A percentile compares a stretch with the other conserved stretches of the same genome.
Evolutionary conservation across 2,329 filamentous ascomycete genomes (phyloP).

Genomic region (Fusarium ambrosium): DNA sequence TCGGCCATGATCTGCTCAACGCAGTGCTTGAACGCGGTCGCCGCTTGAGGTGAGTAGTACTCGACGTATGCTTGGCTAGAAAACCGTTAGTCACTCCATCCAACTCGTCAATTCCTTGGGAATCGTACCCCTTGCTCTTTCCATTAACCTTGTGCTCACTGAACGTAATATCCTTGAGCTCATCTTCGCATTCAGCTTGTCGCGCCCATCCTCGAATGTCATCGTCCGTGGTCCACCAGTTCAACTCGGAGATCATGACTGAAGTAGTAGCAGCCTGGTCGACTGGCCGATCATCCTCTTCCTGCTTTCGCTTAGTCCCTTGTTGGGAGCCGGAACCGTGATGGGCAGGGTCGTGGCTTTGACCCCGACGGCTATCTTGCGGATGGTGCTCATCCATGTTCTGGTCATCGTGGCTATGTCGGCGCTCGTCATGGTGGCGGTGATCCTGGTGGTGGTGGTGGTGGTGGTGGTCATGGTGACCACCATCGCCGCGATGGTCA

Average conservation of each 20-base stretch:
- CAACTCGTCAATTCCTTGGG: not conserved
- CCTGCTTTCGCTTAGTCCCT: constrained; percentile 72
- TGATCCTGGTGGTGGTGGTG: constrained; percentile 41
- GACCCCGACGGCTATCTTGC: constrained; percentile 53
- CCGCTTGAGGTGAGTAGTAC: constrained; percentile 84
- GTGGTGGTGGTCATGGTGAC: constrained; percentile 42
- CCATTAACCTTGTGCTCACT: constrained; percentile 99
- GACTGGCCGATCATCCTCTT: constrained; percentile 69
- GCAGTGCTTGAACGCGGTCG: constrained; percentile 85
- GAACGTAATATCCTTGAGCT: constrained; percentile 93
- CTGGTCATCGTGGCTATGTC: constrained; percentile 53
- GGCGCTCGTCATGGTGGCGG: constrained; percentile 46
- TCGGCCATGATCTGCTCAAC: constrained; percentile 75
- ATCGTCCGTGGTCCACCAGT: constrained; percentile 98
- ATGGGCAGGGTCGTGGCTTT: constrained; percentile 57
- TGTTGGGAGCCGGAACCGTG: constrained; percentile 56
- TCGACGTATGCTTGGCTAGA: constrained; percentile 83
- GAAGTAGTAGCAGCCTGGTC: constrained; percentile 75
- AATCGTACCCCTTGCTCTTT: constrained; percentile 90
- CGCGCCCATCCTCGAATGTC: constrained; percentile 90
- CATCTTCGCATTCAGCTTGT: constrained; percentile 83
- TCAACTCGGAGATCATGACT: constrained; percentile 87
- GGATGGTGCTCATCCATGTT: constrained; percentile 58
- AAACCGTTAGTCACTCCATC: constrained; percentile 17
- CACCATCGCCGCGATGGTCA: constrained; percentile 49